Conservation (phyloP, 495 filamentous ascomycete species). For the Arthonia radiata region DNA sequence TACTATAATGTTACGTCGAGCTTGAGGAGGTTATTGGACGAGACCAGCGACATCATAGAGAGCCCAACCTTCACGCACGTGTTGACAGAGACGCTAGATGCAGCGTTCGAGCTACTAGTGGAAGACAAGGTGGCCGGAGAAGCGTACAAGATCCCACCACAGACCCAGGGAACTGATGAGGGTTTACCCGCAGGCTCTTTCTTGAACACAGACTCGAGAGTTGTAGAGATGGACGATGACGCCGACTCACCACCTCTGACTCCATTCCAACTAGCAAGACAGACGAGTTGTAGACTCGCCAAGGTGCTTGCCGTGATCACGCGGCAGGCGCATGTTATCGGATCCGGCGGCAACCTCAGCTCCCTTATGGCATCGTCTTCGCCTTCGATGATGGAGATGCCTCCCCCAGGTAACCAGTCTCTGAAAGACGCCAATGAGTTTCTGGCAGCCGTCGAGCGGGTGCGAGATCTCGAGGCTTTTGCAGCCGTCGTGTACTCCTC, state of each 20-base stretch:
- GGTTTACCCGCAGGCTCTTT: no score
- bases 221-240: no score
- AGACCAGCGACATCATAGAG: conserved; percentile 87
- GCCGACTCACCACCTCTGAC: conserved; percentile 18
- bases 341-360: conserved; percentile 16
- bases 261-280: conserved; percentile 10
- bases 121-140: conserved; percentile 53
- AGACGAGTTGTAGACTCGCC: conserved; percentile 52
- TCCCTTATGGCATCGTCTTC: no score
- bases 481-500: conserved; percentile 84
- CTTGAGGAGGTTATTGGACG: conserved; percentile 74
- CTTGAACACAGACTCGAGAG: no score
- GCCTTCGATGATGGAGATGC: no score
- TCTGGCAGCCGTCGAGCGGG: conserved; percentile 42
- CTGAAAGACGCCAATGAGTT: conserved; percentile 45
- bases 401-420: conserved; percentile 33
- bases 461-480: conserved; percentile 75
- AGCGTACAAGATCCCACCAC: conserved; percentile 38
- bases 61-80: conserved; percentile 73
- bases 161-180: no score
- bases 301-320: conserved; percentile 70
- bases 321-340: conserved; percentile 72
- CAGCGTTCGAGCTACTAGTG: conserved; percentile 57
- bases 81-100: conserved; percentile 61
- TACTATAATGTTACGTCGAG: conserved; percentile 22